Evolutionary conservation across 225 moss, liverwort and hornwort genomes (phyloP).

Genomic region (Physcomitrellopsis africana): DNA sequence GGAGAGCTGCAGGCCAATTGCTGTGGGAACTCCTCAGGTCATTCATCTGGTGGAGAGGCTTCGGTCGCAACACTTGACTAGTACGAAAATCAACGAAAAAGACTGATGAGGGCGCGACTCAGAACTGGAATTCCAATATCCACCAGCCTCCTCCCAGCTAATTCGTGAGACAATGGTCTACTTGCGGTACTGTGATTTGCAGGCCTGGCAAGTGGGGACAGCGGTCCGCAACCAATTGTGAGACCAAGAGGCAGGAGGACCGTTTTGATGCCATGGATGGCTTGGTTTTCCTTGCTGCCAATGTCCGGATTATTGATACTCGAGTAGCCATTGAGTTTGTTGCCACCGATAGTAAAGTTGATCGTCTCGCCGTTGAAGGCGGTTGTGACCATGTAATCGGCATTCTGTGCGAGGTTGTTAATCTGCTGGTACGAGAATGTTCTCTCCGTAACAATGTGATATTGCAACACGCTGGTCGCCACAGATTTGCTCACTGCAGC

Average conservation of each 20-base stretch:
- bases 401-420: constrained; percentile 29
- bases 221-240: constrained; percentile 44
- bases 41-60: no score
- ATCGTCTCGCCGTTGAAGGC: constrained; percentile 40
- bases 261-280: constrained; percentile 42
- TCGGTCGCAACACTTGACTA: no score
- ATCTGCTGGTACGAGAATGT: constrained; percentile 23
- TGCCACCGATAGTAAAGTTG: constrained; percentile 32
- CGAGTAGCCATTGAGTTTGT: constrained; percentile 39
- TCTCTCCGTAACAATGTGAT: constrained; percentile 38
- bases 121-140: constrained; percentile 10
- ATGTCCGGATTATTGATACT: constrained; percentile 36
- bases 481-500: constrained; percentile 27
- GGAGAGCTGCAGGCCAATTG: no score
- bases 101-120: constrained; percentile 2
- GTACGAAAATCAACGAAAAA: neutral
- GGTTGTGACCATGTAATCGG: constrained; percentile 31
- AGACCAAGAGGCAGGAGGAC: constrained; percentile 39
- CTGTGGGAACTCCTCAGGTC: no score
- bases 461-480: constrained; percentile 40
- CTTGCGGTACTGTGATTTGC: constrained; percentile 28
- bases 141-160: constrained; percentile 1
- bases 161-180: constrained; percentile 23
- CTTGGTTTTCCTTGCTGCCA: constrained; percentile 39
- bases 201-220: constrained; percentile 27